Evolutionary conservation across 768 basidiomycete species (phyloP), one percentile per base, ranked within the genome.

Genomic region (Tulasnella sp.): DNA sequence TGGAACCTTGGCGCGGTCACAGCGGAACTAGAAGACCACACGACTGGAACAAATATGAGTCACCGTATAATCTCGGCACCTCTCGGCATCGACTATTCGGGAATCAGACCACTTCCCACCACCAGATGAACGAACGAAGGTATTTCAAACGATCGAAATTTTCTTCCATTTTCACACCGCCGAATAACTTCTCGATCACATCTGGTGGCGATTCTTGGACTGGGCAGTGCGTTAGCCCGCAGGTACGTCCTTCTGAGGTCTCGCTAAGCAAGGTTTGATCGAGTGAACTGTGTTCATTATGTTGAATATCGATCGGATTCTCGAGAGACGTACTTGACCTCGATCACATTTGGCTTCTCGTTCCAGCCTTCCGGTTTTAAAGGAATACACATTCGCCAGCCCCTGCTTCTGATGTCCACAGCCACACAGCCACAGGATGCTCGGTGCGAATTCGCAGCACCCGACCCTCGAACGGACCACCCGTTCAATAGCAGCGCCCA

Each of bases 201-300:
- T 51, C 23, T 20, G 7, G 7, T 4, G 51, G 6, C 51, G 5
- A 51, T 51, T 10, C 51, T 51, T n/a, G 51, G 23, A n/a, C 51
- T 51, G 51, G 51, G 51, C 51, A 7, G 51, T 51, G 51, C 51
- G 51, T 1, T 51, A 13, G 51, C 10, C 7, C n/a, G 51, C 23
- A n/a, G 5, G 61, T 67, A 67, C 29, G 61, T 67, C 16, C 51
- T 51, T 51, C 51, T 51, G 51, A 51, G 51, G 51, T 13, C 61
- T 44, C 26, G 61, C 61, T 67, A 67, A 67, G 61, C 61, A 67
- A 67, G 61, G 61, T 67, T 67, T 67, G 61, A 67, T 67, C 61
- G 61, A 67, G 61, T 2, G 29, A 5, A 67, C 15, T 67, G 61
- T 13, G 23, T 32, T 29, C 61, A 67, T 67, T 67, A 67, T 26